Evolutionary conservation across 2,329 filamentous ascomycete genomes (phyloP).

Genomic region (Cladophialophora exuberans): DNA sequence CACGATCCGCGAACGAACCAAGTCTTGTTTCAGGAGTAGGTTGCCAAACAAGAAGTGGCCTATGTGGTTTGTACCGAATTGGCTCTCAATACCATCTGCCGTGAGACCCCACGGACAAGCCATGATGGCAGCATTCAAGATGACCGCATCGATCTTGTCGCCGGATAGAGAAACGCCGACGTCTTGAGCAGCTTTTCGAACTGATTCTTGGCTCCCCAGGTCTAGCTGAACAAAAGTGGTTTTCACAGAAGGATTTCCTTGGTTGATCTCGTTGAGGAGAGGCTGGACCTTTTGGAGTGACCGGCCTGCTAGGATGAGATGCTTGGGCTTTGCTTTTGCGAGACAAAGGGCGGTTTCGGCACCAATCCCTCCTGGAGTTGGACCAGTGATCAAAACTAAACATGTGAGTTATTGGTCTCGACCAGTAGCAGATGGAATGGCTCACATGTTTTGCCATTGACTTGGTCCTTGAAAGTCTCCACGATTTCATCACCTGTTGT

Average conservation of each 20-base stretch:
- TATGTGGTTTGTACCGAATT: slow-evolving; percentile 45
- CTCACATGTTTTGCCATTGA: slow-evolving; percentile 39
- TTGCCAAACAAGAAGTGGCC: slow-evolving; percentile 47
- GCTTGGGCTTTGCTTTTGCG: slow-evolving; percentile 34
- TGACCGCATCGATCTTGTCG: slow-evolving; percentile 44
- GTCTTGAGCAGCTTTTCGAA: slow-evolving; percentile 33
- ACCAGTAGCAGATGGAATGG: not conserved
- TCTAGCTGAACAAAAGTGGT: slow-evolving; percentile 28
- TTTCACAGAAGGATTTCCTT: slow-evolving; percentile 16
- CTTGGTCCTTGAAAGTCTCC: slow-evolving; percentile 36
- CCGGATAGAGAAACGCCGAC: slow-evolving; percentile 38
- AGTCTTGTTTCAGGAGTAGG: slow-evolving; percentile 39
- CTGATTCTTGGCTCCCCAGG: slow-evolving; percentile 20
- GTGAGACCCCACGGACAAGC: slow-evolving; percentile 34
- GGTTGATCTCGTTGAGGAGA: slow-evolving; percentile 32
- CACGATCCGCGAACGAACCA: slow-evolving; percentile 33
- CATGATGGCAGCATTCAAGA: slow-evolving; percentile 52
- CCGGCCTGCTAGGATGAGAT: slow-evolving; percentile 36
- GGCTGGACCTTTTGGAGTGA: slow-evolving; percentile 34
- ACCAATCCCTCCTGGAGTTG: slow-evolving; percentile 33
- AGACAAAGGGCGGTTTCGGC: slow-evolving; percentile 36
- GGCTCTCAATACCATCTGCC: slow-evolving; percentile 43
- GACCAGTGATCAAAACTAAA: slow-evolving; percentile 37
- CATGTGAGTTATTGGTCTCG: not conserved
- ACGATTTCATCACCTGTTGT: slow-evolving; percentile 39